These are phyloP conservation scores for Xylaria sp. DNA, from an alignment of 2,329 filamentous ascomycete genomes.

Conservation along the genomic window DNA sequence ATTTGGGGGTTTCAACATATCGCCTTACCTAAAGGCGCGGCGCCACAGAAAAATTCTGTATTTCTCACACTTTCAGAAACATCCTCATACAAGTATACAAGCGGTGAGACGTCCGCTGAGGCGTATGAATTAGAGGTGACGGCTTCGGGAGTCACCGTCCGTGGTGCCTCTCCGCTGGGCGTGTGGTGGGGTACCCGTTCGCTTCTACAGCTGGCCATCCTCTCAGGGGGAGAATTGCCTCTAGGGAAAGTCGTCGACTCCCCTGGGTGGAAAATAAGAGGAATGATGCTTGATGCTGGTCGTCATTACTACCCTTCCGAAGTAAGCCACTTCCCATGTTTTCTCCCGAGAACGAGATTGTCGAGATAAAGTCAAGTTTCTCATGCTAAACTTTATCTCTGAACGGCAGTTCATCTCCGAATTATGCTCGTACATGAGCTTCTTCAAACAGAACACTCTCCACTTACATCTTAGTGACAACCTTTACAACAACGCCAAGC, in stretches of 20 bases:
- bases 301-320: constrained; percentile 65
- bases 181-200: constrained; percentile 68
- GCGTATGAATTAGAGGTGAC: constrained; percentile 59
- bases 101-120: constrained; percentile 59
- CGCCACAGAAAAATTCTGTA: constrained; percentile 46
- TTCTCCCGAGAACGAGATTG: neutral
- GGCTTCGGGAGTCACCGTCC: constrained; percentile 55
- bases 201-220: constrained; percentile 60
- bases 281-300: constrained; percentile 61
- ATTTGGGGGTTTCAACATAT: constrained; percentile 46
- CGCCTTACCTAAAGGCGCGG: constrained; percentile 41
- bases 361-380: neutral
- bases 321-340: constrained; percentile 33
- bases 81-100: constrained; percentile 55
- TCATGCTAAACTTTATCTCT: constrained; percentile 8
- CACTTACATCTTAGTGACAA: constrained; percentile 69
- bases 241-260: constrained; percentile 58
- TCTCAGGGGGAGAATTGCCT: constrained; percentile 53
- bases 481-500: constrained; percentile 59
- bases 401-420: constrained; percentile 60
- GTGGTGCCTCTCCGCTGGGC: constrained; percentile 63
- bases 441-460: constrained; percentile 69
- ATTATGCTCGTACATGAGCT: constrained; percentile 68
- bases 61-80: constrained; percentile 59
- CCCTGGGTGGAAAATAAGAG: constrained; percentile 61